phyloP scores from a whole-genome alignment of 129 eudicot genomes.

The Escallonia herrerae region DNA sequence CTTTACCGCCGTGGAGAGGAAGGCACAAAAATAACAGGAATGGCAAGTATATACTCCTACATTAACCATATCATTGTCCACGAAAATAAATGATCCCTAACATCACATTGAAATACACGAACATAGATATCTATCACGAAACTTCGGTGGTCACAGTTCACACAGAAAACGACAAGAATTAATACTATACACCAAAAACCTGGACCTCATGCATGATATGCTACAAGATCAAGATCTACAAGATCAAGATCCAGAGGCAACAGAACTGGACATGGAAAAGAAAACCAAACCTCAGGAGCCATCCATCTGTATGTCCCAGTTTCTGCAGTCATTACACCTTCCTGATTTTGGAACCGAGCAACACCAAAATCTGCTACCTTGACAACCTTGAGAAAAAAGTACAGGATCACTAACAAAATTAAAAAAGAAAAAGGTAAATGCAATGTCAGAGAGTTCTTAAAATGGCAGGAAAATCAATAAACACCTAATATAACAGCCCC shows the following conservation, averaged over 20 bases:
- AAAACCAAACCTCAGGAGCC: constrained; percentile 89
- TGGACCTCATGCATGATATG: not conserved
- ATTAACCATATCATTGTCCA: too few species aligned
- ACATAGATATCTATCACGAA: too few species aligned
- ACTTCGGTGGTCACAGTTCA: too few species aligned
- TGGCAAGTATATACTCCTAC: too few species aligned
- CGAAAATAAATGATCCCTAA: too few species aligned
- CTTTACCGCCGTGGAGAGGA: too few species aligned
- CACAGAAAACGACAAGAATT: not conserved
- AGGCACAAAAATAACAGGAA: too few species aligned
- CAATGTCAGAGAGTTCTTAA: constrained; percentile 2
- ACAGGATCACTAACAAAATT: not conserved
- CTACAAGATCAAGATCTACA: constrained; percentile 1
- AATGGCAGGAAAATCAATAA: not conserved
- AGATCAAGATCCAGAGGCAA: not conserved
- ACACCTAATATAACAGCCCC: not conserved
- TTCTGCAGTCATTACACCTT: constrained; percentile 98
- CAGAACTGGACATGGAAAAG: not conserved
- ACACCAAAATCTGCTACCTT: constrained; percentile 99
- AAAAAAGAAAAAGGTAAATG: not conserved
- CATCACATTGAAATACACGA: too few species aligned
- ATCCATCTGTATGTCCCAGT: constrained; percentile 99
- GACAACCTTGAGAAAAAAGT: constrained; percentile 48
- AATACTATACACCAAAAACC: too few species aligned
- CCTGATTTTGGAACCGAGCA: constrained; percentile 82